phyloP scores from a whole-genome alignment of 2,329 filamentous ascomycete species.

The Diaporthe velutina region DNA sequence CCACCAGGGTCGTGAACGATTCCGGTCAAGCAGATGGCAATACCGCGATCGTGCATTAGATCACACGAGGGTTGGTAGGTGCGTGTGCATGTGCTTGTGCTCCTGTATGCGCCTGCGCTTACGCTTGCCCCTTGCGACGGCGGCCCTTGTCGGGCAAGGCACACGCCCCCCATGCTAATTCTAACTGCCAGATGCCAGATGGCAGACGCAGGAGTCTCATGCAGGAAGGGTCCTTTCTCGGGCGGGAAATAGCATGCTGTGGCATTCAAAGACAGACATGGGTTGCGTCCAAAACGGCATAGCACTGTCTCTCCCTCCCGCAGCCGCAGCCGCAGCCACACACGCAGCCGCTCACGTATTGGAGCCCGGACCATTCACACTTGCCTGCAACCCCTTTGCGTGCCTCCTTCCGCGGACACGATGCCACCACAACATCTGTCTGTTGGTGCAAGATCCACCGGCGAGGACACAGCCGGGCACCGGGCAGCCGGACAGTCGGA shows the following conservation, averaged over 20 bases:
- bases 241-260: constrained; percentile 23
- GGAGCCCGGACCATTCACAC: neutral
- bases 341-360: neutral
- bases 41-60: constrained; percentile 31
- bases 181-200: constrained; percentile 23
- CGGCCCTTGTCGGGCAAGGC: constrained; percentile 8
- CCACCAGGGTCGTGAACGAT: constrained; percentile 22
- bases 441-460: neutral
- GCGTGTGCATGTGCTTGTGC: constrained; percentile 17
- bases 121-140: constrained; percentile 15
- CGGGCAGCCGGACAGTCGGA: constrained; percentile 1
- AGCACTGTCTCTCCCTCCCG: constrained; percentile 1
- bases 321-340: constrained; percentile 24
- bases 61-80: neutral
- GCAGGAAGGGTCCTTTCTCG: constrained; percentile 28
- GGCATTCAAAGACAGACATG: constrained; percentile 11
- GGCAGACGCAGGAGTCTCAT: constrained; percentile 24
- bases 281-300: constrained; percentile 14
- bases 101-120: constrained; percentile 9
- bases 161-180: constrained; percentile 17
- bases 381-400: neutral
- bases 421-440: neutral
- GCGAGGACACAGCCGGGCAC: neutral
- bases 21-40: constrained; percentile 17
- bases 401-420: neutral